Evolutionary conservation across 345 rosid genomes (phyloP).

Genomic region (Hevea brasiliensis): DNA sequence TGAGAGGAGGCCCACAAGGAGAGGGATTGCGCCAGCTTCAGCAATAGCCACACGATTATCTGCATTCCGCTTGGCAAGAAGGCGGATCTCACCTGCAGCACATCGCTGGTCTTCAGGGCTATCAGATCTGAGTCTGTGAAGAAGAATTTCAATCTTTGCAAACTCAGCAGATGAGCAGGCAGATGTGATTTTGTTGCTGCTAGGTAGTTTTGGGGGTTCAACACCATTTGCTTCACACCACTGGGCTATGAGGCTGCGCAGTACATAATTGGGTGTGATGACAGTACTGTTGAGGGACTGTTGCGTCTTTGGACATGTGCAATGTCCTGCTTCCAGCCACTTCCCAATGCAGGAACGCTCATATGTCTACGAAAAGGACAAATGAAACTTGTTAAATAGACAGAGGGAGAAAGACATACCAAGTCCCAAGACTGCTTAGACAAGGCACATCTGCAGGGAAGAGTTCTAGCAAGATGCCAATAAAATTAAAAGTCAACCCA

Average conservation of each 20-base stretch:
- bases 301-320: conserved; percentile 96
- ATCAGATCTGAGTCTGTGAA: conserved; percentile 70
- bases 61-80: conserved; percentile 94
- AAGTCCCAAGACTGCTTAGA: conserved; percentile 6
- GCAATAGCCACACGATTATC: conserved; percentile 97
- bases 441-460: neutral
- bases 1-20: conserved; percentile 74
- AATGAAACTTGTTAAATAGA: conserved; percentile 12
- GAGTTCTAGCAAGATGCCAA: conserved; percentile 3
- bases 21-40: conserved; percentile 98
- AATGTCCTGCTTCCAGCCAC: conserved; percentile 87
- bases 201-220: conserved; percentile 81
- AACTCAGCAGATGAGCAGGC: conserved; percentile 69
- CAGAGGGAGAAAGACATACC: neutral
- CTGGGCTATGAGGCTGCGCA: conserved; percentile 94
- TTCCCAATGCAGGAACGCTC: conserved; percentile 92
- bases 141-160: conserved; percentile 66
- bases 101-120: conserved; percentile 74
- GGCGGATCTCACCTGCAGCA: conserved; percentile 94
- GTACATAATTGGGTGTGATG: conserved; percentile 82
- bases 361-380: conserved; percentile 61
- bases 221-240: conserved; percentile 94
- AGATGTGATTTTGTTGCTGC: conserved; percentile 58
- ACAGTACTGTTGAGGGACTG: conserved; percentile 62
- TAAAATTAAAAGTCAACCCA: neutral